Evolutionary conservation across 1,284 basidiomycete genomes (phyloP).

Genomic region (Ganoderma meredithae): DNA sequence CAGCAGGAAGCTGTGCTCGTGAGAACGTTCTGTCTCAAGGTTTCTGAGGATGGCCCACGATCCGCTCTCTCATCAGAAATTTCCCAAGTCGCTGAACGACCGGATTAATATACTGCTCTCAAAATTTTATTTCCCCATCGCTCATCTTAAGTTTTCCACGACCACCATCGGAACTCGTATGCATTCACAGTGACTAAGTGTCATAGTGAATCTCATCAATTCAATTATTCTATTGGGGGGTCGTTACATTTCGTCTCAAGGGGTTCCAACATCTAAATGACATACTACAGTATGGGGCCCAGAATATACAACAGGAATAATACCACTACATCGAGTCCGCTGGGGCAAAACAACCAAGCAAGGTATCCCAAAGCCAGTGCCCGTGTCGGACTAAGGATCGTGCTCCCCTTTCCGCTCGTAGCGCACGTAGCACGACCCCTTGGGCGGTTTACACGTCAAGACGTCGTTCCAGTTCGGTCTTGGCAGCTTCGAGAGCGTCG

Average conservation of each 20-base stretch:
- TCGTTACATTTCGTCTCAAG: not conserved
- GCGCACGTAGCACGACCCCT: slow-evolving; percentile 56
- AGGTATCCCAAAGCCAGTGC: not conserved
- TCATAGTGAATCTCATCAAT: not conserved
- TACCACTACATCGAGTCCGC: not conserved
- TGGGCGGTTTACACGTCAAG: slow-evolving; percentile 66
- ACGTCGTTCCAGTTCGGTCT: slow-evolving; percentile 80
- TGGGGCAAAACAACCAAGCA: not conserved
- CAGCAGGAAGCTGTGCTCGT: not conserved
- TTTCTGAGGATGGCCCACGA: not conserved
- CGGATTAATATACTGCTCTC: too few species aligned
- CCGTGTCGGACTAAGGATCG: not conserved
- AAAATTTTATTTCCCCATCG: too few species aligned
- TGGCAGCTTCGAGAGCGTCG: slow-evolving; percentile 52
- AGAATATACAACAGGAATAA: slow-evolving; percentile 2
- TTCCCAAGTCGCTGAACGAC: not conserved
- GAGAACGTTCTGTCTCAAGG: not conserved
- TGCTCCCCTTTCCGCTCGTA: slow-evolving; percentile 28
- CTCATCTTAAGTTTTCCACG: too few species aligned
- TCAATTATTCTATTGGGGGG: not conserved
- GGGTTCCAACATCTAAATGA: slow-evolving; percentile 1
- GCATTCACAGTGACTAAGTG: too few species aligned
- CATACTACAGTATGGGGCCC: slow-evolving; percentile 5
- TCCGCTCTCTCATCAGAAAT: not conserved
- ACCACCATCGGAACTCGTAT: too few species aligned